phyloP scores from a whole-genome alignment of 2,329 filamentous ascomycete genomes.

The Rosellinia necatrix region DNA sequence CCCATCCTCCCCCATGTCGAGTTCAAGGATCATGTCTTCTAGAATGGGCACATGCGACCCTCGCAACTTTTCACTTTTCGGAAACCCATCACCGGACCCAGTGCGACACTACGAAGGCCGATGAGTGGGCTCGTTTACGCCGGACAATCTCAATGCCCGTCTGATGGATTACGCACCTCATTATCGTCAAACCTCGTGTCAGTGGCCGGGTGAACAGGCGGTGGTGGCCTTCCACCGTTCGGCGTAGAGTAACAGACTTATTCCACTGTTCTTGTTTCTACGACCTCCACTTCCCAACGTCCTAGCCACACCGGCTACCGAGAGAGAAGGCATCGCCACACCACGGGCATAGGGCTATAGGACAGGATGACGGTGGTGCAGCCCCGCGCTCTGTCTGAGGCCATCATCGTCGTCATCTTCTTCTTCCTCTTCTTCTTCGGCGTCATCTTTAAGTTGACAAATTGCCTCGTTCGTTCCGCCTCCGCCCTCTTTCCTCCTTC shows the following conservation, averaged over 20 bases:
- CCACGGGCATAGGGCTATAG: too few species aligned
- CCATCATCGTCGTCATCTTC: background rate
- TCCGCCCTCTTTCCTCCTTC: background rate
- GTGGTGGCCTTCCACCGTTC: background rate
- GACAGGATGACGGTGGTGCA: background rate
- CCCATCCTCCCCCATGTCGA: background rate
- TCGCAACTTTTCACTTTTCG: constrained; percentile 11
- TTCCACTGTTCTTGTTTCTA: background rate
- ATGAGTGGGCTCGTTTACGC: constrained; percentile 18
- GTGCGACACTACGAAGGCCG: constrained; percentile 8
- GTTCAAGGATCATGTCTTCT: background rate
- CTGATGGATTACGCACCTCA: constrained; percentile 19
- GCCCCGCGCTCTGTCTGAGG: background rate
- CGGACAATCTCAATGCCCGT: constrained; percentile 29
- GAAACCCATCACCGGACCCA: constrained; percentile 14
- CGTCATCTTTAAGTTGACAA: background rate
- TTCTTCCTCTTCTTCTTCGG: background rate
- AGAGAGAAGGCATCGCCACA: background rate
- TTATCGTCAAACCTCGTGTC: constrained; percentile 1
- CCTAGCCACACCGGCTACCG: background rate
- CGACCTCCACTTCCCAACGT: background rate
- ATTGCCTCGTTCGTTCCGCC: too few species aligned
- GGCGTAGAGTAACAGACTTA: background rate
- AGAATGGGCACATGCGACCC: background rate
- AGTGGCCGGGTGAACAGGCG: background rate